Evolutionary conservation across 1,139 yeast species (phyloP), one percentile per base, ranked within the genome.

Genomic region (Chernovozyma aurita): DNA sequence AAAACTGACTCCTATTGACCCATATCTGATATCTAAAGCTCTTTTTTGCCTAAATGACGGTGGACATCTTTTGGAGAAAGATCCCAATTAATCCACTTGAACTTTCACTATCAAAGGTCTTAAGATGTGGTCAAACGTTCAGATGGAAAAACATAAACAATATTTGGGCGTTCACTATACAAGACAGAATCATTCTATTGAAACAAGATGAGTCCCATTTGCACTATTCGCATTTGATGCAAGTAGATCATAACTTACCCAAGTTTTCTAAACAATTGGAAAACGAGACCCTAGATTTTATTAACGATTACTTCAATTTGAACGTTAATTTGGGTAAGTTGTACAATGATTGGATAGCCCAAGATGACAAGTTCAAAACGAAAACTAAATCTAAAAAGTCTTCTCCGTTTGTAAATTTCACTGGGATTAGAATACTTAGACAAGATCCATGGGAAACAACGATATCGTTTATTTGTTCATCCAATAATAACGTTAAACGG

Each of bases 361-460:
- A 61, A 11, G 95, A 88, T 53, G 43, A 35, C 18, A 65, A 18
- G 59, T 71, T 33, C 74, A 76, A 56, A 49, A 26, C 8, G 6
- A 26, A 26, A 6, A 14, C 6, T 6, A 57, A 39, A 47, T 52
- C 39, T 30, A 49, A 52, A 32, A 57, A 50, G 28, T 49, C 8
- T 14, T 59, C 69, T 2, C 67, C 70, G 2, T 70, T 70, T 46
- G 41, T 57, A 3, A 58, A 60, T 18, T 77, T 79, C 39, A 65
- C 67, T 3, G 98, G 98, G 0, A 80, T 90, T 20, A 64, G 97
- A 28, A 85, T 88, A 41, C 70, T 90, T 22, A 70, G 90, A 34
- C 97, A 92, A 57, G 96, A 90, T 45, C 98, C 98, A 0, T 92
- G 97, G 97, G 98, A 94, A 51, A 87, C 94, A 30, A 65, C 87